Conservation (phyloP, 805 yeast species). For the Suhomyces canberraensis region DNA sequence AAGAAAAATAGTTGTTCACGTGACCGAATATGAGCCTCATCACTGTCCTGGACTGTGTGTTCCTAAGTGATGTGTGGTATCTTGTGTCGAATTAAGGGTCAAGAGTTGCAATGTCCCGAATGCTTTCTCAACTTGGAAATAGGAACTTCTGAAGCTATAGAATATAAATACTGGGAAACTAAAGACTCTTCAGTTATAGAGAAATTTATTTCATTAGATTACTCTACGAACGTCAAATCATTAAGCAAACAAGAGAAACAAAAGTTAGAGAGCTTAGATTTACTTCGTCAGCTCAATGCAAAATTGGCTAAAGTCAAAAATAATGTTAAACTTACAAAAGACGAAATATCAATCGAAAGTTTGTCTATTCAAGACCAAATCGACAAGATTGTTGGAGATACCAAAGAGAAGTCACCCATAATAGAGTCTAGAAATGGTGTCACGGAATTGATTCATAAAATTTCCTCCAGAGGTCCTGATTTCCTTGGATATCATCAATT, state of each 20-base stretch:
- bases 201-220: slow-evolving; percentile 9
- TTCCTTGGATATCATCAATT: slow-evolving; percentile 25
- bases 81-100: no score
- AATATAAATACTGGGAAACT: slow-evolving; percentile 10
- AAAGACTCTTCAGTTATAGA: slow-evolving; percentile 8
- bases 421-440: not conserved
- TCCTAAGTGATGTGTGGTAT: no score
- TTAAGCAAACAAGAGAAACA: slow-evolving; percentile 17
- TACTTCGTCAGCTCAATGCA: slow-evolving; percentile 25
- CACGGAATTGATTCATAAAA: slow-evolving; percentile 6
- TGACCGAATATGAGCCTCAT: no score
- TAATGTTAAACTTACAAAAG: slow-evolving; percentile 21
- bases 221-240: slow-evolving; percentile 5
- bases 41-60: no score
- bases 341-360: slow-evolving; percentile 9
- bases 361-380: slow-evolving; percentile 13
- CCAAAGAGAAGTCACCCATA: slow-evolving; percentile 2
- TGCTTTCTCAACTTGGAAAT: no score
- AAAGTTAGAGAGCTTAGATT: slow-evolving; percentile 26
- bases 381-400: slow-evolving; percentile 7
- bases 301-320: slow-evolving; percentile 24
- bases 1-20: no score
- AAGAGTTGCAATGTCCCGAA: no score
- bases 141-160: no score
- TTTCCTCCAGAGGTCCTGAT: slow-evolving; percentile 59